A percentile compares a stretch with the other conserved stretches of the same genome.
Conservation (phyloP, 108 stramenopile genomes). For the Skeletonema potamos region DNA sequence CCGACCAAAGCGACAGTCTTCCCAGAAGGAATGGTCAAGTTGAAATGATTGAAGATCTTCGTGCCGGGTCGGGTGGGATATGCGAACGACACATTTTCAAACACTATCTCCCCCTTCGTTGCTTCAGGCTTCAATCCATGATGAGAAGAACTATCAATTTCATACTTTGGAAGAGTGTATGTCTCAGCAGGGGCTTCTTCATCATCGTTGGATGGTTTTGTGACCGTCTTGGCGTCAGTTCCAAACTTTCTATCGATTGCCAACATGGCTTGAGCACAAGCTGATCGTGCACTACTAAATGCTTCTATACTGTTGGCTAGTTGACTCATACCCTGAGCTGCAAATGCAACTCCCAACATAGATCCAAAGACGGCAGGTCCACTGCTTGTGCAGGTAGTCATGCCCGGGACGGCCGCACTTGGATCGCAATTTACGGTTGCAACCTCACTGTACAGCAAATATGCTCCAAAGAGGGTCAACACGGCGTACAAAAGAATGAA, state of each 20-base stretch:
- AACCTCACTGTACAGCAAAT: slow-evolving; percentile 61
- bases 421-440: slow-evolving; percentile 66
- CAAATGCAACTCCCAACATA: slow-evolving; percentile 76
- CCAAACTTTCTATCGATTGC: slow-evolving; percentile 62
- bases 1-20: slow-evolving; percentile 74
- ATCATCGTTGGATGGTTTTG: slow-evolving; percentile 23
- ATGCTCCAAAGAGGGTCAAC: slow-evolving; percentile 68
- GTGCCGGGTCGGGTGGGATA: slow-evolving; percentile 84
- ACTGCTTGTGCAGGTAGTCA: slow-evolving; percentile 40
- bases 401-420: slow-evolving; percentile 34
- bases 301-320: slow-evolving; percentile 66
- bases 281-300: slow-evolving; percentile 57
- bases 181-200: slow-evolving; percentile 18
- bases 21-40: slow-evolving; percentile 55
- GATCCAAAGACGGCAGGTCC: slow-evolving; percentile 71
- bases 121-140: slow-evolving; percentile 56
- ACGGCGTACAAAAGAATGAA: slow-evolving; percentile 61
- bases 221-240: slow-evolving; percentile 31
- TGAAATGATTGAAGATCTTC: slow-evolving; percentile 57
- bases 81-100: slow-evolving; percentile 74
- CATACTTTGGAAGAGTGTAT: slow-evolving; percentile 42
- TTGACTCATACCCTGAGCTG: slow-evolving; percentile 65
- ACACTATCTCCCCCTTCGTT: slow-evolving; percentile 54
- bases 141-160: slow-evolving; percentile 60
- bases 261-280: slow-evolving; percentile 51